Percentiles rank a stretch among this genome's conserved stretches.
Conservation (phyloP, 352 stramenopile species). For the Phytophthora citricola region DNA sequence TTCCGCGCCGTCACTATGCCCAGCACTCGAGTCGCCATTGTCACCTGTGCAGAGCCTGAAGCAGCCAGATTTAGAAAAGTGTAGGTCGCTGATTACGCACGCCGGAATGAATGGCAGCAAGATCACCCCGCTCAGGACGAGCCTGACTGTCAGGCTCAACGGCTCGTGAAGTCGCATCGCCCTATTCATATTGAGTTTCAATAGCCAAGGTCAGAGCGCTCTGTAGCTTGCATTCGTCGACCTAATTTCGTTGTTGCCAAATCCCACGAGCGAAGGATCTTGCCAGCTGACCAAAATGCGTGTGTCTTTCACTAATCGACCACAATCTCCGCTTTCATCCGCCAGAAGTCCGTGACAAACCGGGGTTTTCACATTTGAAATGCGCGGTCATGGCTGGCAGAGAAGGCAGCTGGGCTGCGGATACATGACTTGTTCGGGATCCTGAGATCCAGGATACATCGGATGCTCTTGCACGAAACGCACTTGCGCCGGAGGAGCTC, state of each 20-base stretch:
- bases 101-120: not conserved
- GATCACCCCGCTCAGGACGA: not conserved
- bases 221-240: too few relatives aligned
- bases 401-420: constrained; percentile 18
- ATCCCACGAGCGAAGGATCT: not conserved
- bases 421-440: constrained; percentile 17
- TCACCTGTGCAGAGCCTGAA: too few relatives aligned
- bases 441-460: constrained; percentile 23
- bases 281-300: constrained; percentile 3
- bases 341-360: too few relatives aligned
- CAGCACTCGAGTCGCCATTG: too few relatives aligned
- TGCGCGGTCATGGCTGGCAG: constrained; percentile 1
- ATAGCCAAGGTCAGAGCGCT: too few relatives aligned
- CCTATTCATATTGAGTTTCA: too few relatives aligned
- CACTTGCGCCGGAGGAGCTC: not conserved
- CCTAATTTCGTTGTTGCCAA: too few relatives aligned
- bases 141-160: too few relatives aligned
- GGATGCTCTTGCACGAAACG: not conserved
- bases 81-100: constrained; percentile 1
- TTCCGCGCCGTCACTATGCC: too few relatives aligned
- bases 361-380: not conserved
- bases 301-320: constrained; percentile 6
- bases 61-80: not conserved
- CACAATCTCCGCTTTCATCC: not conserved
- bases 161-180: too few relatives aligned